Base-by-base conservation (phyloP, 2,329 filamentous ascomycete species). In the Aspergillus piperis region DNA sequence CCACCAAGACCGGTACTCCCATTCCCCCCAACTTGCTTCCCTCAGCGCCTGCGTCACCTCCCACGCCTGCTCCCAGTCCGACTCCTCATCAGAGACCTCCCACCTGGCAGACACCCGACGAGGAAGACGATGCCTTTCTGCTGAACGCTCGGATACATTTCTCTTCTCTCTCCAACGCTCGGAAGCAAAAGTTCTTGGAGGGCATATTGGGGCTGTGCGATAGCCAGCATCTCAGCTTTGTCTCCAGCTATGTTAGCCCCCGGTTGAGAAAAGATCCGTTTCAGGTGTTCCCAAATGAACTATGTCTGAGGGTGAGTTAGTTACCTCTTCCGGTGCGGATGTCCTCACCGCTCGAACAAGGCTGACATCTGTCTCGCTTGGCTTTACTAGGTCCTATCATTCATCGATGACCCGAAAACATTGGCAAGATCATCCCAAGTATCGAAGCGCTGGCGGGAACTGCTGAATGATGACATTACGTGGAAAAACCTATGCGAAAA, bases 401-500 rank as follows among this genome's bases (percentile, higher is more conserved):
- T 96, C 74, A 94, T 99, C 71, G 95, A 99, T 71, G 95, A 99
- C 72, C 93, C 95, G 1, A 95, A 93, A 74, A 96, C 96, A 2
- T 83, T 99, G 50, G 94, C 93, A 41, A 86, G 95, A 73, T 91
- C 95, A 55, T 96, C 94, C 5, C 94, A 98, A 75, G 95, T 99
- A n/a, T 99, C 95, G 57, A 88, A 88, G 65, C 86, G 93, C 74
- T 99, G 95, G 95, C 86, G 91, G 64, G 93, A 97, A 76, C 83
- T 99, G 7, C 83, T 99, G 53, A 94, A 90, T 72, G 95, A 99
- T 75, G 95, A 99, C 75, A 93, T 97, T 78, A 96, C 95, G 1
- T 99, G 95, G 95, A 97, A 96, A 80, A 92, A 95, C 63, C 84
- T 99, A 19, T 98, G 94, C 74, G 92, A 96, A 66, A 97, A 96